A percentile compares a stretch with the other conserved stretches of the same genome.
Evolutionary conservation across 345 rosid species (phyloP).

Genomic region (Euphorbia peplus): DNA sequence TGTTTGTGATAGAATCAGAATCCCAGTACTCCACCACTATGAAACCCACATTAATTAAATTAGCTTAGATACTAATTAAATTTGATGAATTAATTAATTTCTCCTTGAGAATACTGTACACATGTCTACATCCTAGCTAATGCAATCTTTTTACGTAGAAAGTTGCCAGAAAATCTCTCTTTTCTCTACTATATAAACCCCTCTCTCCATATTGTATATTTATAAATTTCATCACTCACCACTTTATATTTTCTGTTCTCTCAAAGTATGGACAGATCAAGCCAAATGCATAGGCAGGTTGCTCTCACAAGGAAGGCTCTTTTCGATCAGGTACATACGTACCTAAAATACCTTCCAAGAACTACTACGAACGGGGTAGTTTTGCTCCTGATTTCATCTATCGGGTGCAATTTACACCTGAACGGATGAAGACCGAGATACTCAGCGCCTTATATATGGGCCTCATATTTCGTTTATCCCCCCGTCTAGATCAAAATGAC

Average conservation of each 20-base stretch:
- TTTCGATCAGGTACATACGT: slow-evolving; percentile 81
- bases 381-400: too few relatives aligned
- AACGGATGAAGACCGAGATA: too few relatives aligned
- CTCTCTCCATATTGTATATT: slow-evolving; percentile 1
- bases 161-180: slow-evolving; percentile 7
- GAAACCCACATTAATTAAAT: slow-evolving; percentile 1
- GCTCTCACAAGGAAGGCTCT: slow-evolving; percentile 55
- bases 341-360: too few relatives aligned
- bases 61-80: slow-evolving; percentile 7
- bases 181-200: slow-evolving; percentile 29
- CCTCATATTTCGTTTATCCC: too few relatives aligned
- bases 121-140: background rate
- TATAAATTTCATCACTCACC: slow-evolving; percentile 5
- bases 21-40: background rate
- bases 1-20: slow-evolving; percentile 2
- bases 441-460: too few relatives aligned
- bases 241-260: background rate
- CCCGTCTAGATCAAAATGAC: too few relatives aligned
- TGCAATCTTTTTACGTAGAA: background rate
- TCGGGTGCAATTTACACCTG: too few relatives aligned
- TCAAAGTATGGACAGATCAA: slow-evolving; percentile 34
- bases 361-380: too few relatives aligned
- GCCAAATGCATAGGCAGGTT: slow-evolving; percentile 48
- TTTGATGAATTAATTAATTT: background rate
- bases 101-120: background rate